These are phyloP conservation scores for button mushroom (Agaricus bisporus) DNA, from an alignment of 768 basidiomycete species.

Conservation along the genomic window DNA sequence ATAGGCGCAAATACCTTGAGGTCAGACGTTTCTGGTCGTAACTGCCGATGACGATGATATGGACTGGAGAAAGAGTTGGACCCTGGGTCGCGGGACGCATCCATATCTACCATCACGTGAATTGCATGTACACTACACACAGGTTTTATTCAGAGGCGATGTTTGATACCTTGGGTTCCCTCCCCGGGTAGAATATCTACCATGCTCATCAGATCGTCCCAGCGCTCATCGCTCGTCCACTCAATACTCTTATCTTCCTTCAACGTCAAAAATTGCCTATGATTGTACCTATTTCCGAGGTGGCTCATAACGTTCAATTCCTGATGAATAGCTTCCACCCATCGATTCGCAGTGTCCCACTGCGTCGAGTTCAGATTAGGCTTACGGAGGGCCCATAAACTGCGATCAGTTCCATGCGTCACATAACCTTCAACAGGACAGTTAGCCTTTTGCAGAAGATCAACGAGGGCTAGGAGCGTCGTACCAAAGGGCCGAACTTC, in stretches of 20 bases:
- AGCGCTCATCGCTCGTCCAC: slow-evolving; percentile 50
- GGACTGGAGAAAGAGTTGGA: neutral
- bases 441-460: neutral
- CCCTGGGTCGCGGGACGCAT: neutral
- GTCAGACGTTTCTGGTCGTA: neutral
- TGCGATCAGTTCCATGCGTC: slow-evolving; percentile 63
- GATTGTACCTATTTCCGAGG: slow-evolving; percentile 17
- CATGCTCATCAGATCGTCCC: slow-evolving; percentile 42
- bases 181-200: slow-evolving; percentile 14
- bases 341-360: slow-evolving; percentile 41
- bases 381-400: slow-evolving; percentile 54
- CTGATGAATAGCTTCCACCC: slow-evolving; percentile 45
- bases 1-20: neutral
- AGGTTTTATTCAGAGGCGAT: neutral
- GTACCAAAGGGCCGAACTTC: slow-evolving; percentile 49
- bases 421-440: slow-evolving; percentile 44
- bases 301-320: slow-evolving; percentile 27
- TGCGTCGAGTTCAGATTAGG: slow-evolving; percentile 44
- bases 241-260: slow-evolving; percentile 41
- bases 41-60: neutral
- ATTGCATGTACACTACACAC: neutral
- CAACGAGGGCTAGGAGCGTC: slow-evolving; percentile 7
- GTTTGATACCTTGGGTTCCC: neutral
- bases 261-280: slow-evolving; percentile 42
- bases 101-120: slow-evolving; percentile 8